Conservation (phyloP, 2,329 filamentous ascomycete genomes). For the Fusarium piperis region DNA sequence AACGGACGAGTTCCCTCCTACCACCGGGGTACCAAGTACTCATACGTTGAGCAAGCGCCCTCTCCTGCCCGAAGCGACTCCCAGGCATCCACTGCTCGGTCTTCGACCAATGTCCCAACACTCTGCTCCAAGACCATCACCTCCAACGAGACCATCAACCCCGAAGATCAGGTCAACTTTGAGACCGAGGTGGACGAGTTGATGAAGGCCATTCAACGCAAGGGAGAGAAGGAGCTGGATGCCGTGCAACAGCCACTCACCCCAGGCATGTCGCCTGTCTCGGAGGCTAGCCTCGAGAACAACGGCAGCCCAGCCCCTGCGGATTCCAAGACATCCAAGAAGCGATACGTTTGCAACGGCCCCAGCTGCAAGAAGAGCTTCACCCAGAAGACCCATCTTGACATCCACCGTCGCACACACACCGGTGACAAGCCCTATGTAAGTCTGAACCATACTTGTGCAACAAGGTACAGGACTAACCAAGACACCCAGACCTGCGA, state of each 20-base stretch:
- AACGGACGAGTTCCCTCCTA: conserved; percentile 37
- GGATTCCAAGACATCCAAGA: conserved; percentile 53
- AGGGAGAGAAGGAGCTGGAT: conserved; percentile 54
- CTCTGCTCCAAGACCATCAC: conserved; percentile 54
- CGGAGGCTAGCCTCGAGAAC: conserved; percentile 35
- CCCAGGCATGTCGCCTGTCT: conserved; percentile 39
- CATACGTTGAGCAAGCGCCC: conserved; percentile 47
- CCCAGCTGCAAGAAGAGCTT: conserved; percentile 84
- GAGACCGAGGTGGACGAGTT: conserved; percentile 86
- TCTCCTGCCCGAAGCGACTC: conserved; percentile 49
- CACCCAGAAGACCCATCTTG: conserved; percentile 90
- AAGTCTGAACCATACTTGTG: conserved; percentile 52
- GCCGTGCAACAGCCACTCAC: conserved; percentile 40
- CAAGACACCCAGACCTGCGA: conserved; percentile 68
- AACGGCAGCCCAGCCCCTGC: conserved; percentile 16
- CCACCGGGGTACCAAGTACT: conserved; percentile 40
- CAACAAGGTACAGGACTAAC: background rate
- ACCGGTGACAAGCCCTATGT: conserved; percentile 92
- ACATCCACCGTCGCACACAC: conserved; percentile 88
- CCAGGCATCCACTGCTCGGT: conserved; percentile 40
- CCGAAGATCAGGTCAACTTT: conserved; percentile 68
- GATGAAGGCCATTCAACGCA: conserved; percentile 87
- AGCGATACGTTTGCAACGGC: conserved; percentile 78
- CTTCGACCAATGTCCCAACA: conserved; percentile 41
- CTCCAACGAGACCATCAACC: conserved; percentile 57